A percentile compares a stretch with the other conserved stretches of the same genome.
phyloP scores from a whole-genome alignment of 2,329 filamentous ascomycete species.

The Spiromastix sp. region DNA sequence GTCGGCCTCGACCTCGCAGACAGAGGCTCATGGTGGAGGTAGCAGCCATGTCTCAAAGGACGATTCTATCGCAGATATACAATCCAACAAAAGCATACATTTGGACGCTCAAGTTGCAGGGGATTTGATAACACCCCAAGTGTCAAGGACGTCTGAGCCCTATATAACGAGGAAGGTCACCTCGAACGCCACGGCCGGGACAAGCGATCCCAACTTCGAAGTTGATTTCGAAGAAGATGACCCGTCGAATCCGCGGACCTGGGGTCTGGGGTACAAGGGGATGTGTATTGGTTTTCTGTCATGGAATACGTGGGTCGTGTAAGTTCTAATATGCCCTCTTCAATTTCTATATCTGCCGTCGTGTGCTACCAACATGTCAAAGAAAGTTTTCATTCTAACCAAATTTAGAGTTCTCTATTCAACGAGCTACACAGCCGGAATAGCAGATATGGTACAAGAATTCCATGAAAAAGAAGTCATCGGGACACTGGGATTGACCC shows the following conservation, averaged over 20 bases:
- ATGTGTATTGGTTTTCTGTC: slow-evolving; percentile 46
- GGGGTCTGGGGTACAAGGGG: slow-evolving; percentile 50
- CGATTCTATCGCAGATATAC: slow-evolving; percentile 13
- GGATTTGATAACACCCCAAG: slow-evolving; percentile 19
- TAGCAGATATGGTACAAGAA: slow-evolving; percentile 57
- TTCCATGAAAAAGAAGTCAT: slow-evolving; percentile 50
- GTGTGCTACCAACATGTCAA: neutral
- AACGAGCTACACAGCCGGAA: slow-evolving; percentile 66
- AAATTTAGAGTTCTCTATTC: slow-evolving; percentile 55
- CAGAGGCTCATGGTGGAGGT: slow-evolving; percentile 13
- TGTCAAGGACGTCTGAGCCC: slow-evolving; percentile 19
- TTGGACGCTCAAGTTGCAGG: slow-evolving; percentile 11
- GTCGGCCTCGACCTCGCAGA: slow-evolving; percentile 11
- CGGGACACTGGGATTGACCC: slow-evolving; percentile 67
- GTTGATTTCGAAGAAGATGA: slow-evolving; percentile 59
- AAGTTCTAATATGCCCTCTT: slow-evolving; percentile 14
- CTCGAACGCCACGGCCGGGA: slow-evolving; percentile 36
- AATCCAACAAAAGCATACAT: slow-evolving; percentile 14
- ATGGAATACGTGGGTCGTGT: slow-evolving; percentile 48
- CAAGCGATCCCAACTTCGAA: slow-evolving; percentile 54
- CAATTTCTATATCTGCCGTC: neutral
- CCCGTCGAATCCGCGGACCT: slow-evolving; percentile 56
- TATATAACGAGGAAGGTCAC: slow-evolving; percentile 32
- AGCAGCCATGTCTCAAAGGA: slow-evolving; percentile 2
- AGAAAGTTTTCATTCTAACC: slow-evolving; percentile 5